Percentiles rank a stretch among this genome's conserved stretches.
Conservation (phyloP, 2,329 filamentous ascomycete genomes). For the Ophiocordyceps polyrhachis-furcata region DNA sequence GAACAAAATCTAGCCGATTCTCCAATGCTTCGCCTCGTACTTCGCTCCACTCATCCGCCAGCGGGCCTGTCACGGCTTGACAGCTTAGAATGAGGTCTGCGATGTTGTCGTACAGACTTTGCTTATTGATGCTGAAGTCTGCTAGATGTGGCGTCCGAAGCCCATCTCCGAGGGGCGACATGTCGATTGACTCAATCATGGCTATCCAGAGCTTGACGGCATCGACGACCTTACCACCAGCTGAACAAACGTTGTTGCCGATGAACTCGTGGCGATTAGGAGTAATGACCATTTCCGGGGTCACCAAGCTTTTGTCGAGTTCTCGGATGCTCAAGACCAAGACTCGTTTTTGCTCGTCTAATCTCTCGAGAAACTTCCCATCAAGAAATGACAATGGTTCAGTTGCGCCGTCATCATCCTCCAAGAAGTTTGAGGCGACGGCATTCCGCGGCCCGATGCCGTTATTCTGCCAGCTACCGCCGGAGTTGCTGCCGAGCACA, state of each 20-base stretch:
- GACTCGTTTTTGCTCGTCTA: conserved; percentile 73
- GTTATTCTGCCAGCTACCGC: conserved; percentile 77
- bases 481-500: conserved; percentile 63
- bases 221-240: conserved; percentile 66
- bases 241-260: conserved; percentile 63
- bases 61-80: conserved; percentile 75
- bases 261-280: conserved; percentile 60
- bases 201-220: conserved; percentile 80
- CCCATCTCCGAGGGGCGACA: conserved; percentile 57
- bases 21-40: conserved; percentile 80
- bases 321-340: conserved; percentile 74
- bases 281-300: conserved; percentile 68
- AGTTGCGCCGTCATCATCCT: conserved; percentile 54
- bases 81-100: conserved; percentile 77
- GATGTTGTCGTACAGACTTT: conserved; percentile 82
- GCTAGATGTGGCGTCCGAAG: conserved; percentile 71
- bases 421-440: conserved; percentile 66
- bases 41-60: conserved; percentile 92
- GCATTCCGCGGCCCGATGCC: conserved; percentile 46
- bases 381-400: conserved; percentile 65
- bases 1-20: conserved; percentile 65
- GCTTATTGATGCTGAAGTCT: conserved; percentile 82
- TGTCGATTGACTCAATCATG: conserved; percentile 78
- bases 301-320: conserved; percentile 63
- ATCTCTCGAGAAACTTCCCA: conserved; percentile 54